Evolutionary conservation across 768 basidiomycete species (phyloP).

Genomic region (Auriculariales sp.): DNA sequence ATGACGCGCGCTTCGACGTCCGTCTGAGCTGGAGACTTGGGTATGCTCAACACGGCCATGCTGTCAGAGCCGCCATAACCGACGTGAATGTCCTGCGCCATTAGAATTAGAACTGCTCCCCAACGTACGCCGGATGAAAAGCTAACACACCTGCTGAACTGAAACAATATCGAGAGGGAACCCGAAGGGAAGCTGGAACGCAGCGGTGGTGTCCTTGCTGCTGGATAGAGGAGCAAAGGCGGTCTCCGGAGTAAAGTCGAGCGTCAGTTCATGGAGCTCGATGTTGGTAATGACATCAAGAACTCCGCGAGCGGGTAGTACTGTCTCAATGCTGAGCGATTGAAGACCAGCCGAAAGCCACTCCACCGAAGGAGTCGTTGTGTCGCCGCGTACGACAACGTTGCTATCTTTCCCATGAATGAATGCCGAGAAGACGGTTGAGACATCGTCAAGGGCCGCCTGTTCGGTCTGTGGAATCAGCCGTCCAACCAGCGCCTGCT

Average conservation of each 20-base stretch:
- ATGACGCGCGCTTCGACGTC: conserved; percentile 50
- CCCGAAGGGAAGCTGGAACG: conserved; percentile 42
- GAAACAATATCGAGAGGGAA: conserved; percentile 56
- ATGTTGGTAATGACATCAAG: conserved; percentile 53
- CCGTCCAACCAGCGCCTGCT: conserved; percentile 43
- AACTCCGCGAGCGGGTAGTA: conserved; percentile 47
- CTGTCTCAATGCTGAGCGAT: conserved; percentile 38
- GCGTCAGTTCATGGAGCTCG: conserved; percentile 37
- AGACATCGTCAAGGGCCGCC: conserved; percentile 42
- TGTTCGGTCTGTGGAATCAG: conserved; percentile 43
- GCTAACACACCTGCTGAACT: too few relatives aligned
- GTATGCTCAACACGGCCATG: conserved; percentile 48
- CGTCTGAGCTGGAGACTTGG: conserved; percentile 39
- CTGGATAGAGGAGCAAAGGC: conserved; percentile 44
- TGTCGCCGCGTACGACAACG: conserved; percentile 42
- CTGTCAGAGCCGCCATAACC: conserved; percentile 30
- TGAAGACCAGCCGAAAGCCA: conserved; percentile 66
- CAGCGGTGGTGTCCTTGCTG: conserved; percentile 43
- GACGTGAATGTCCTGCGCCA: conserved; percentile 42
- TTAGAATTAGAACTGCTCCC: too few relatives aligned
- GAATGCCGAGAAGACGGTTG: conserved; percentile 55
- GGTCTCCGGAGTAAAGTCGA: conserved; percentile 42
- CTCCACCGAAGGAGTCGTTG: conserved; percentile 45
- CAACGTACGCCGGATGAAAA: too few relatives aligned
- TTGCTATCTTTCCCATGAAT: conserved; percentile 50